Base-by-base conservation (phyloP, 768 basidiomycete genomes). In the Rhodosporidiobolus odoratus region DNA sequence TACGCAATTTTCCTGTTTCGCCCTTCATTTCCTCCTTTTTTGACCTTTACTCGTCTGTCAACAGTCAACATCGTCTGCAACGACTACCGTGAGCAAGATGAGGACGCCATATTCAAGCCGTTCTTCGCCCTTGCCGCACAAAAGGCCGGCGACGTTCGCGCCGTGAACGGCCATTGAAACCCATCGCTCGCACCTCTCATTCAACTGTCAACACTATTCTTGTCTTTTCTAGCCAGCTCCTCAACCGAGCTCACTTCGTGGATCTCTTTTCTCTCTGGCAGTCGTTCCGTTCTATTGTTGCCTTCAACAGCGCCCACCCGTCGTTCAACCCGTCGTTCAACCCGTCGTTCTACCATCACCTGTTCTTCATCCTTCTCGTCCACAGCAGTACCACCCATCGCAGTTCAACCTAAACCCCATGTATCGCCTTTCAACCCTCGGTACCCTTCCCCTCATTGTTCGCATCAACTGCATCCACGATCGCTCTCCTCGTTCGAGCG, bases 41-140 rank as follows among this genome's bases (percentile, higher is more conserved):
- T 6, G 19, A 21, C 10, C 27, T 38, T 34, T 4, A 4, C 40
- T 34, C 10, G 35, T 21, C 38, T 16, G 8, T 34, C 40, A 34
- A 21, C 40, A 74, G 73, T 98, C 72, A 95, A 88, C 80, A 81
- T 98, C 73, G 85, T 96, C 23, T 92, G 95, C 79, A 95, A 99
- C 77, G 90, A 98, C 79, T 98, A 72, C 71, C 71, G 75, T 50
- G 69, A 78, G 61, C 15, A 63, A 25, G 68, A 78, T 66, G 67
- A 72, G n/a, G 66, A 72, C 43, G 76, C 76, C 65, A 74, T 78
- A 63, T 78, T 77, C 62, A 63, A 66, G 50, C 74, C 75, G 12
- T 78, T 78, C 76, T 56, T 73, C 32, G 68, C 62, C 23, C 73
- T 74, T 57, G 62, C 68, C 27, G 53, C 43, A 6, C n/a, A 66